These are phyloP conservation scores for Centaurea solstitialis DNA, from an alignment of 129 eudicot species.

Conservation along the genomic window DNA sequence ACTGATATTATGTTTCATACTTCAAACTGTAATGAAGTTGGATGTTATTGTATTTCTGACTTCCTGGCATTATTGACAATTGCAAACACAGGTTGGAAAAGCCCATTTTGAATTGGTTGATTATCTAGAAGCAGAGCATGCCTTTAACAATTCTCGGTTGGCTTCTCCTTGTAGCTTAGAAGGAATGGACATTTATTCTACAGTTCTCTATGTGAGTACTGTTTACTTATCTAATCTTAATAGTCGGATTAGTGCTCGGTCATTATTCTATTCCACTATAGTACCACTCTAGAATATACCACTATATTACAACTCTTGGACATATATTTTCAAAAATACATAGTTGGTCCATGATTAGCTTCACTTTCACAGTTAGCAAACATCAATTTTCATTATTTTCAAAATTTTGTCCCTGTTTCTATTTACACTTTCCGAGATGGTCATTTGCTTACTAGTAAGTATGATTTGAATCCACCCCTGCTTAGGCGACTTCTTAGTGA, in stretches of 20 bases:
- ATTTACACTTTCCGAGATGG: no score
- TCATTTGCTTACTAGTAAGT: no score
- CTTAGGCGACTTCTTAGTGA: no score
- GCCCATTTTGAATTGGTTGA: constrained; percentile 97
- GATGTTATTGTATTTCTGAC: background rate
- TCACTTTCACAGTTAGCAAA: no score
- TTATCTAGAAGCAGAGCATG: constrained; percentile 87
- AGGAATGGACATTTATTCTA: constrained; percentile 93
- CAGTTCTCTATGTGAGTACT: constrained; percentile 82
- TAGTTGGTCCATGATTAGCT: no score
- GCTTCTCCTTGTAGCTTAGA: constrained; percentile 87
- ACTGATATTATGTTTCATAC: constrained; percentile 1
- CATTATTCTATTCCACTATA: no score
- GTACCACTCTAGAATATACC: no score
- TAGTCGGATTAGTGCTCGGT: background rate
- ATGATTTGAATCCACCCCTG: no score
- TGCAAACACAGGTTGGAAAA: constrained; percentile 74
- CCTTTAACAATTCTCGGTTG: constrained; percentile 77
- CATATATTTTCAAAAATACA: no score
- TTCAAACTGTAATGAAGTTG: background rate
- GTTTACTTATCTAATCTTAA: background rate
- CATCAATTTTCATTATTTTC: no score
- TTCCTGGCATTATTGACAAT: background rate
- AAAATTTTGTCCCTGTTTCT: no score
- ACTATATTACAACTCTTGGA: background rate